Evolutionary conservation across 164 flowering plant genomes (phyloP).

Genomic region (Liquidambar formosana): DNA sequence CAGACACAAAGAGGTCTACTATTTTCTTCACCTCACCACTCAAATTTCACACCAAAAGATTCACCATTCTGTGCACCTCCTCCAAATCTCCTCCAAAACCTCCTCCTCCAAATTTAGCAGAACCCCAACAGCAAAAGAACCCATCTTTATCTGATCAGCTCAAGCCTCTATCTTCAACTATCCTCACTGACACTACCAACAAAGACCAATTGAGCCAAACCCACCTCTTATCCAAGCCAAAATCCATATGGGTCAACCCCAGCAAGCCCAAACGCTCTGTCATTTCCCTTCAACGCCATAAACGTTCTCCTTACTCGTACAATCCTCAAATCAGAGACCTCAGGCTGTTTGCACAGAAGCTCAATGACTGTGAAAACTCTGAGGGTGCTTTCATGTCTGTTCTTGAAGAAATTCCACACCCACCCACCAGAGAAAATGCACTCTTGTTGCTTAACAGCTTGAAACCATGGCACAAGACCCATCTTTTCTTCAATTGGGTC

Average conservation of each 20-base stretch:
- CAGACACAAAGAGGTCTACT: constrained; percentile 26
- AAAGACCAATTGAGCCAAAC: constrained; percentile 16
- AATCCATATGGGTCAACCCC: constrained; percentile 93
- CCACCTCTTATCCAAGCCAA: constrained; percentile 57
- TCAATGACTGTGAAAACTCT: constrained; percentile 48
- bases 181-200: constrained; percentile 26
- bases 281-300: constrained; percentile 73
- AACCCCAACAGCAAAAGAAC: constrained; percentile 20
- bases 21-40: constrained; percentile 31
- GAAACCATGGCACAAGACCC: constrained; percentile 73
- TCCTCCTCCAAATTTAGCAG: constrained; percentile 12
- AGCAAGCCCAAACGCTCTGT: constrained; percentile 70
- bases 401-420: constrained; percentile 56
- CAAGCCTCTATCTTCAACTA: constrained; percentile 55
- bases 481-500: constrained; percentile 78
- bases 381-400: constrained; percentile 42
- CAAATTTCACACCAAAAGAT: constrained; percentile 27
- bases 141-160: constrained; percentile 78
- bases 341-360: constrained; percentile 53
- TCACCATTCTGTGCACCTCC: constrained; percentile 42
- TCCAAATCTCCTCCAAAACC: constrained; percentile 31
- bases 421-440: constrained; percentile 69
- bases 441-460: constrained; percentile 69
- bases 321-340: constrained; percentile 72
- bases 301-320: constrained; percentile 47